Evolutionary conservation across 441 rosid genomes (phyloP), one percentile per base, ranked within the genome.

Genomic region (Metrosideros polymorpha): DNA sequence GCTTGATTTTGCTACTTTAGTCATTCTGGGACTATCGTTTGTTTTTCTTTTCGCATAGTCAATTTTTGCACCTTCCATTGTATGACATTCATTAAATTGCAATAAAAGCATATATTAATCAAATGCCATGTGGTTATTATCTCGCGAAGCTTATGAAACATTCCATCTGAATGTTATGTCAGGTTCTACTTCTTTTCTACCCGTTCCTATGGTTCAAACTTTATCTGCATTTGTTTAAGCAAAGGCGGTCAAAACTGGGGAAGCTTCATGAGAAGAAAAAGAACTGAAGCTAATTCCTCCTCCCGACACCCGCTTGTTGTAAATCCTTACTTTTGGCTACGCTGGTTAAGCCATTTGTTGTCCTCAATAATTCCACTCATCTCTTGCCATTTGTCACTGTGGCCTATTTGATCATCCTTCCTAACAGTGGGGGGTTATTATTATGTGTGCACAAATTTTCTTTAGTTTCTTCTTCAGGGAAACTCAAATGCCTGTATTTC

Each of bases 181-280:
- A 96, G 99, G 97, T 63, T 86, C 29, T 92, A 53, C 93, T 97
- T 87, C 75, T 94, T 84, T 54, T 90, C 83, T 97, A 97, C 85
- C 99, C 99, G 8, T 92, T 96, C 89, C 91, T 91, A 82, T 96
- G 96, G 97, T 85, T 94, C 87, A 95, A 92, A 83, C 97, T 96
- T 83, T 96, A 95, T 92, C 88, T 91, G 76, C 93, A 95, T 88
- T 86, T 97, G 89, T 88, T 94, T 87, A 95, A 91, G 91, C 99
- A 95, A 87, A 91, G 98, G 30, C 90, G 83, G 71, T 91, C 93
- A 42, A 97, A 94, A 90, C 91, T 97, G 56, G 90, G 95, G 4
- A 93, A 89, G 88, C 87, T 9, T 9, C 92, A 75, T 17, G 85
- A 52, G 45, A 90, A 87, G 90, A 92, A 91, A 92, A 88, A 85